A percentile compares a stretch with the other conserved stretches of the same genome.
Evolutionary conservation across 306 rosid species (phyloP).

Genomic region (Pterocarpus macrocarpus): DNA sequence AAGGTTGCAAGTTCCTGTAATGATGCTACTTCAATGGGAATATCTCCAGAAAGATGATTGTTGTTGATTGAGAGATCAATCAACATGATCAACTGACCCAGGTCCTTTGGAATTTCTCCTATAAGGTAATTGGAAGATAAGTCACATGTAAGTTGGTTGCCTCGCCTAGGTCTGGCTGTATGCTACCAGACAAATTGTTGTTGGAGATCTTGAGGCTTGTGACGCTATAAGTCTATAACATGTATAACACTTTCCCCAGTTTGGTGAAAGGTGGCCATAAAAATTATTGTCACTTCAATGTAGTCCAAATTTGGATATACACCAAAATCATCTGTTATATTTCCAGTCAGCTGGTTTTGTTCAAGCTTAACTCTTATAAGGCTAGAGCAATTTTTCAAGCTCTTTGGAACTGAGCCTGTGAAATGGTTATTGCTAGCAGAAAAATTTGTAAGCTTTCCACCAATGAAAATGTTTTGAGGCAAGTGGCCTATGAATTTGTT

Average conservation of each 20-base stretch:
- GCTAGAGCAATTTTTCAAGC: conserved; percentile 40
- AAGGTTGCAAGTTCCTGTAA: neutral
- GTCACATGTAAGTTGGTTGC: conserved; percentile 37
- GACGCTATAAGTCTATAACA: too few relatives aligned
- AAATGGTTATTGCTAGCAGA: neutral
- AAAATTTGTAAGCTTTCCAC: neutral
- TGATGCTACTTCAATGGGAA: conserved; percentile 26
- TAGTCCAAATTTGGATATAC: conserved; percentile 31
- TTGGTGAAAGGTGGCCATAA: conserved; percentile 37
- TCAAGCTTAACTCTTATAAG: conserved; percentile 39
- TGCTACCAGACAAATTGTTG: conserved; percentile 38
- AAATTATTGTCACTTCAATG: conserved; percentile 37
- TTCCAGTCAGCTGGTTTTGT: conserved; percentile 38
- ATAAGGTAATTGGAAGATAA: conserved; percentile 37
- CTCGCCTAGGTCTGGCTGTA: conserved; percentile 32
- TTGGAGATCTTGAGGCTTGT: neutral
- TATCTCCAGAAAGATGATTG: conserved; percentile 17
- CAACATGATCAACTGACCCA: conserved; percentile 23
- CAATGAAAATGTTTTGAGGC: conserved; percentile 31
- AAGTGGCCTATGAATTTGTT: conserved; percentile 36
- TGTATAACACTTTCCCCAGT: conserved; percentile 41
- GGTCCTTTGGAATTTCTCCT: conserved; percentile 49
- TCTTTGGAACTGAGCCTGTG: conserved; percentile 15
- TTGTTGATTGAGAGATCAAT: neutral
- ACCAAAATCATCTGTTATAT: conserved; percentile 47